Evolutionary conservation across 495 filamentous ascomycete genomes (phyloP).

Genomic region (Cryomyces antarcticus): DNA sequence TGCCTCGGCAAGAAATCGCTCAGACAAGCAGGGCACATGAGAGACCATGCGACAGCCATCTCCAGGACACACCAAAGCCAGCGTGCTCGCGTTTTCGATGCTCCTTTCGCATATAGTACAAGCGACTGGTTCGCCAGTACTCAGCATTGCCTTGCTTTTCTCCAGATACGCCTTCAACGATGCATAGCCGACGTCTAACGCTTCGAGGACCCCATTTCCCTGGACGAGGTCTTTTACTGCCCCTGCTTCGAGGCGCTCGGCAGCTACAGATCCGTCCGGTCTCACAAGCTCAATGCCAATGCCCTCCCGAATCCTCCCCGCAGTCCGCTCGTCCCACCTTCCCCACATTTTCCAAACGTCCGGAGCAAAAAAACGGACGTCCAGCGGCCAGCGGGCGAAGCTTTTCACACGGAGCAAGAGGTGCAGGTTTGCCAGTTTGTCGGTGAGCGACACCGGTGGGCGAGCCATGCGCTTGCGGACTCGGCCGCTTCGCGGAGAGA

Average conservation of each 20-base stretch:
- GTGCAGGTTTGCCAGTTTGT: slow-evolving; percentile 55
- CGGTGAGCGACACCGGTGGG: slow-evolving; percentile 35
- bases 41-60: slow-evolving; percentile 40
- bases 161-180: slow-evolving; percentile 45
- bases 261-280: slow-evolving; percentile 4
- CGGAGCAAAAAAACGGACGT: slow-evolving; percentile 54
- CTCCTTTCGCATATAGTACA: slow-evolving; percentile 43
- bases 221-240: too few species aligned
- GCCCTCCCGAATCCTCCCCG: slow-evolving; percentile 25
- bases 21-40: slow-evolving; percentile 63
- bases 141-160: slow-evolving; percentile 46
- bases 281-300: slow-evolving; percentile 38
- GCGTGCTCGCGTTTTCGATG: slow-evolving; percentile 25
- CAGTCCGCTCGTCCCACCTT: slow-evolving; percentile 30
- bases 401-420: slow-evolving; percentile 55
- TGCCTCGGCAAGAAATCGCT: slow-evolving; percentile 32
- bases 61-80: slow-evolving; percentile 52
- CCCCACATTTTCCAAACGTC: slow-evolving; percentile 53
- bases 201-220: slow-evolving; percentile 3
- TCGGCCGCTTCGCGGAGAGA: slow-evolving; percentile 8
- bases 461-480: slow-evolving; percentile 21
- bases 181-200: slow-evolving; percentile 43
- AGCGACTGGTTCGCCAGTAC: slow-evolving; percentile 30
- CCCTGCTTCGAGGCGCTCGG: neutral
- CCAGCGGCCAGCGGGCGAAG: slow-evolving; percentile 66